phyloP scores from a whole-genome alignment of 1,284 basidiomycete genomes.

The Blastosporella zonata region DNA sequence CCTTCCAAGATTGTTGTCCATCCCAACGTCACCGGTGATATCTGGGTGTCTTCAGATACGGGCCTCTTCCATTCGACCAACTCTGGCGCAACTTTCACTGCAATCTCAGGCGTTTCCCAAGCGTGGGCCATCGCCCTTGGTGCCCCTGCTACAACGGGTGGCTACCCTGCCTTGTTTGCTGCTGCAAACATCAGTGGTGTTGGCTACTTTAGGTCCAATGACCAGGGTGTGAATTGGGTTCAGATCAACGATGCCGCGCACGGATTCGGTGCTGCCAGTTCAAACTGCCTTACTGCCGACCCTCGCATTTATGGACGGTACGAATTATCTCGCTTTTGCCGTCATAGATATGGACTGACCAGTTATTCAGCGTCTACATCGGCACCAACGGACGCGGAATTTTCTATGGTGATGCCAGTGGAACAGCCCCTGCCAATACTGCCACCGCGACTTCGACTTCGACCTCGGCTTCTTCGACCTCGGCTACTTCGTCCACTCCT shows the following conservation, averaged over 20 bases:
- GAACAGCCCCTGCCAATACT: slow-evolving; percentile 36
- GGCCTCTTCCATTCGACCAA: slow-evolving; percentile 62
- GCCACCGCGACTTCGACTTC: slow-evolving; percentile 26
- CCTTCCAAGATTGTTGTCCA: slow-evolving; percentile 53
- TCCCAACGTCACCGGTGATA: slow-evolving; percentile 48
- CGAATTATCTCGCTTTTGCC: slow-evolving; percentile 16
- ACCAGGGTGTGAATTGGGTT: slow-evolving; percentile 56
- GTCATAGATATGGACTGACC: neutral
- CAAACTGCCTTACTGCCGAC: slow-evolving; percentile 52
- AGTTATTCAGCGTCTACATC: slow-evolving; percentile 50
- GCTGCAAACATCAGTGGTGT: slow-evolving; percentile 50
- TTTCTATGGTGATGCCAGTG: slow-evolving; percentile 52
- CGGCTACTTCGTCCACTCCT: slow-evolving; percentile 16
- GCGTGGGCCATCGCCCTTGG: slow-evolving; percentile 61
- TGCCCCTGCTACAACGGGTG: slow-evolving; percentile 46
- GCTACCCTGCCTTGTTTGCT: slow-evolving; percentile 56
- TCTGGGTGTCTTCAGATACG: slow-evolving; percentile 61
- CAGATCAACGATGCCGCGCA: slow-evolving; percentile 59
- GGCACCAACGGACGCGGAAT: slow-evolving; percentile 67
- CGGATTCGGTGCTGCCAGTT: slow-evolving; percentile 53
- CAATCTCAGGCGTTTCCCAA: slow-evolving; percentile 44
- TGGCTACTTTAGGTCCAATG: slow-evolving; percentile 58
- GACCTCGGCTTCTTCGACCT: slow-evolving; percentile 22
- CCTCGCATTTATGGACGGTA: slow-evolving; percentile 53
- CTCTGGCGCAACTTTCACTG: slow-evolving; percentile 47